Evolutionary conservation across 257 asterid species (phyloP).

Genomic region (Sherardia arvensis): DNA sequence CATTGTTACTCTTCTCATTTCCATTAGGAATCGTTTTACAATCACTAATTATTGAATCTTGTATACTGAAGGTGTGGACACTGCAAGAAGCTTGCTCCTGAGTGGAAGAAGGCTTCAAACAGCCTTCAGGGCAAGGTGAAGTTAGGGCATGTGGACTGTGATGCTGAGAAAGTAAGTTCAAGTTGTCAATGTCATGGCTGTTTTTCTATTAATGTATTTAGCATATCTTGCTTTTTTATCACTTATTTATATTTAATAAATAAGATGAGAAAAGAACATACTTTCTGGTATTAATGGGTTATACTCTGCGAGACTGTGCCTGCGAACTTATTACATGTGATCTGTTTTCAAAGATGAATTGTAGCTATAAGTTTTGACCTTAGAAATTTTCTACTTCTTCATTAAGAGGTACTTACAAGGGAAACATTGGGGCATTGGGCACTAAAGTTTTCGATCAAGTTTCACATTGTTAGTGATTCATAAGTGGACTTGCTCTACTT

Average conservation of each 20-base stretch:
- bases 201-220: neutral
- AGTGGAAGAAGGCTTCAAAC: slow-evolving; percentile 96
- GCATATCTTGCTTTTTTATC: neutral
- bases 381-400: neutral
- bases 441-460: neutral
- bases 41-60: neutral
- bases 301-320: neutral
- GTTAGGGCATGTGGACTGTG: slow-evolving; percentile 97
- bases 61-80: slow-evolving; percentile 76
- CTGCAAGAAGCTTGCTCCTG: slow-evolving; percentile 98
- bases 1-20: neutral
- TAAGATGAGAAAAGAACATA: neutral
- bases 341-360: neutral
- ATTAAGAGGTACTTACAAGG: no score
- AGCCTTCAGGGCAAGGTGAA: slow-evolving; percentile 87
- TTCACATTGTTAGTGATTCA: neutral
- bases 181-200: neutral
- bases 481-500: neutral
- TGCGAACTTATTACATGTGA: neutral
- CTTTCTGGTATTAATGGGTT: neutral
- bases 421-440: neutral
- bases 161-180: slow-evolving; percentile 68
- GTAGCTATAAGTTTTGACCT: neutral
- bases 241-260: no score
- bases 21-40: neutral